Percentiles rank a stretch among this genome's conserved stretches.
phyloP scores from a whole-genome alignment of 257 asterid genomes.

The Catharanthus roseus region DNA sequence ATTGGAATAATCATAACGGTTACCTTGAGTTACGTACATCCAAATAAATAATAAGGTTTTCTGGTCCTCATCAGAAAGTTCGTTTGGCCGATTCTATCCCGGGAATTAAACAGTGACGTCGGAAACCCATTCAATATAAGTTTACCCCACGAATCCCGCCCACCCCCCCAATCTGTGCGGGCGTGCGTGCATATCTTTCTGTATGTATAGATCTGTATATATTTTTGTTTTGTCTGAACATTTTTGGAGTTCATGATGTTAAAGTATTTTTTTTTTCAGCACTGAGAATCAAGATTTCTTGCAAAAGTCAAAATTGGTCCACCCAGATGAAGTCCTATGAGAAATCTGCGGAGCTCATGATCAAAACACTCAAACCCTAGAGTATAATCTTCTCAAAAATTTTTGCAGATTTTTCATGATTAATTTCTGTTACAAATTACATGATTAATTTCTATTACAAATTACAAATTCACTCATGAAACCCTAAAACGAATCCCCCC shows the following conservation, averaged over 20 bases:
- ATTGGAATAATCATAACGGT: slow-evolving; percentile 70
- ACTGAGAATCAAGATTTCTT: not conserved
- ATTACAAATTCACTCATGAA: not conserved
- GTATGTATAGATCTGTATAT: not conserved
- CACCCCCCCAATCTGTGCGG: not conserved
- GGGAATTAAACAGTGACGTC: slow-evolving; percentile 42
- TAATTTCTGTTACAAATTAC: not conserved
- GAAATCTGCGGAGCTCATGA: slow-evolving; percentile 1
- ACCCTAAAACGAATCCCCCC: not conserved
- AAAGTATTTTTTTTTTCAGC: not conserved
- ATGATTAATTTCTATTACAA: not conserved
- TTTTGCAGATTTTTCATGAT: not conserved
- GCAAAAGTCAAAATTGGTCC: not conserved
- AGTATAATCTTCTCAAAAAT: not conserved
- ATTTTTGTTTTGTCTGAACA: not conserved
- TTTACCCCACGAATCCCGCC: slow-evolving; percentile 15
- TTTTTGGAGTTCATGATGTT: not conserved
- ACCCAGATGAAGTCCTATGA: not conserved
- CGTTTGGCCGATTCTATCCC: slow-evolving; percentile 39
- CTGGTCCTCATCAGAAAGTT: slow-evolving; percentile 34
- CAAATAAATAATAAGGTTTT: slow-evolving; percentile 20
- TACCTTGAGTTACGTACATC: slow-evolving; percentile 40
- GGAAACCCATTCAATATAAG: slow-evolving; percentile 24
- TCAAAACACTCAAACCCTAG: not conserved
- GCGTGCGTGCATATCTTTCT: not conserved